These are phyloP conservation scores for Niveomyces coronatus DNA, from an alignment of 2,329 filamentous ascomycete species.

Conservation along the genomic window DNA sequence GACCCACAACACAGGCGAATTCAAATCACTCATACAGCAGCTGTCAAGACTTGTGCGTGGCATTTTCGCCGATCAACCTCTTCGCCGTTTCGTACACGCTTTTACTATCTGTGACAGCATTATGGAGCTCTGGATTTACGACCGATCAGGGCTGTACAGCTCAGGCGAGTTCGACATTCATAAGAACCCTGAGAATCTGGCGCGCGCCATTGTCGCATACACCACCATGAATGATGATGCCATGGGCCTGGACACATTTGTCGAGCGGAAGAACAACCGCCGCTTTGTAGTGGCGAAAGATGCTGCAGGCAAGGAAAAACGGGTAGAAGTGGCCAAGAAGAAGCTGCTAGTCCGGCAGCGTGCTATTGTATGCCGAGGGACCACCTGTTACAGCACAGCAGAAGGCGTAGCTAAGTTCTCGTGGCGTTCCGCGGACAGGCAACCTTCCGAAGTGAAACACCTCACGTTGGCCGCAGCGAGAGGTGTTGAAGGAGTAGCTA, in stretches of 20 bases:
- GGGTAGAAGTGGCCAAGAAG: conserved; percentile 7
- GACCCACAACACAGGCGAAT: no score
- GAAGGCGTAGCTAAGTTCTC: conserved; percentile 8
- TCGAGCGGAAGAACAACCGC: conserved; percentile 2
- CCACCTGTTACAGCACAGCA: conserved; percentile 11
- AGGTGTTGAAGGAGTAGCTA: conserved; percentile 7
- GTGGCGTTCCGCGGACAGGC: conserved; percentile 3
- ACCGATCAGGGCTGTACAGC: no score
- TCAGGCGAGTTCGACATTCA: no score
- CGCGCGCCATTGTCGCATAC: conserved; percentile 13
- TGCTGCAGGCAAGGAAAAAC: background rate
- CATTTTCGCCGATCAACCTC: no score
- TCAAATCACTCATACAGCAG: no score
- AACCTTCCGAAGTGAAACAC: conserved; percentile 5
- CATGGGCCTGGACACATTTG: conserved; percentile 12
- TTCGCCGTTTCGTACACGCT: no score
- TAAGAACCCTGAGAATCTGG: no score
- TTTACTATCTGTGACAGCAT: no score
- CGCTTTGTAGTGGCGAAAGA: background rate
- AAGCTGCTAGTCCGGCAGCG: conserved; percentile 10
- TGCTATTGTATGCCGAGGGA: conserved; percentile 12
- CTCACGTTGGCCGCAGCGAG: background rate
- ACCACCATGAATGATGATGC: conserved; percentile 11
- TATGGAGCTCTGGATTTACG: no score
- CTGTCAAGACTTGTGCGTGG: no score